Evolutionary conservation across 768 basidiomycete species (phyloP).

Genomic region (Auricularia sp.): DNA sequence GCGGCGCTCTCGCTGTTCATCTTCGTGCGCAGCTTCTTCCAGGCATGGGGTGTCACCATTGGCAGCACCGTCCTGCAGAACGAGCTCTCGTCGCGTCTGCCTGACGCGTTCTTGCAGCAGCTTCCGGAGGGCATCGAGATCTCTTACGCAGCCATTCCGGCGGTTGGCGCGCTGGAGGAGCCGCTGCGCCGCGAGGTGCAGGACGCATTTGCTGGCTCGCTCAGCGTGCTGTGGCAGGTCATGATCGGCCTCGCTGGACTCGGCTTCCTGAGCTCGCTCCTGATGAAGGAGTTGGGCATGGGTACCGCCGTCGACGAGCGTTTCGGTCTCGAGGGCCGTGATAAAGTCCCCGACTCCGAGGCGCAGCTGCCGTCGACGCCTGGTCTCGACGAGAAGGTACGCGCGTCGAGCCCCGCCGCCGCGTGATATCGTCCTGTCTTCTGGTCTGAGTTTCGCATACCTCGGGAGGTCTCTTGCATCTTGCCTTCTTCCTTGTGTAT

Average conservation of each 20-base stretch:
- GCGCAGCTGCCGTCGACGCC: no score
- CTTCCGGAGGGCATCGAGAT: constrained; percentile 32
- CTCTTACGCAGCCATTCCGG: constrained; percentile 38
- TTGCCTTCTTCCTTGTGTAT: no score
- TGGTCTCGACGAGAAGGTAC: no score
- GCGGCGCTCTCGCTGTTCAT: constrained; percentile 29
- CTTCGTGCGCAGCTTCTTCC: constrained; percentile 11
- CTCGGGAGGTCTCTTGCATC: no score
- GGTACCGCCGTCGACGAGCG: no score
- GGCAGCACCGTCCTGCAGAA: constrained; percentile 44
- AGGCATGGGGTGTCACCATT: constrained; percentile 41
- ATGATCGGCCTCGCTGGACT: not conserved
- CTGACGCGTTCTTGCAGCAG: constrained; percentile 25
- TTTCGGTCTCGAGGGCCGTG: no score
- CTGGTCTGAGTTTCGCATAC: no score
- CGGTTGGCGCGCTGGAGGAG: constrained; percentile 27
- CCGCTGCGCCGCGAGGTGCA: constrained; percentile 26
- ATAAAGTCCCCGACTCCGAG: no score
- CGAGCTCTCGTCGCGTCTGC: constrained; percentile 32
- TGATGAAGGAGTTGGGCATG: no score
- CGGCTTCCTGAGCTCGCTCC: not conserved
- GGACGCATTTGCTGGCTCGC: constrained; percentile 31
- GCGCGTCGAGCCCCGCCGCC: no score
- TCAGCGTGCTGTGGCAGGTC: constrained; percentile 31
- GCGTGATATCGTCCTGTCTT: no score